These are phyloP conservation scores for Cyathus striatus DNA, from an alignment of 768 basidiomycete species.

Conservation along the genomic window DNA sequence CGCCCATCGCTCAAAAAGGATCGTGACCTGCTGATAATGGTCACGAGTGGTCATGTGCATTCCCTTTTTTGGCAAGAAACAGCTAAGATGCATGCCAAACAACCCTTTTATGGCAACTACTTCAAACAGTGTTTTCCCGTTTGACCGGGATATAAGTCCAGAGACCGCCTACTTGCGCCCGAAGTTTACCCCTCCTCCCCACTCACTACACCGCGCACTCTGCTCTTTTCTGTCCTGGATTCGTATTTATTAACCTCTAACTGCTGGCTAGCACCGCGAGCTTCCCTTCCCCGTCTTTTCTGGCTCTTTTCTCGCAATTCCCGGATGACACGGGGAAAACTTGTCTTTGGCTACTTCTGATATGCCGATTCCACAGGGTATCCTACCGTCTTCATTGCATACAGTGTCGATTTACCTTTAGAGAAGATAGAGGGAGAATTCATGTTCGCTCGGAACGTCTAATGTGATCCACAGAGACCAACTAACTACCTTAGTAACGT, in stretches of 20 bases:
- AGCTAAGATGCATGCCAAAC: slow-evolving; percentile 6
- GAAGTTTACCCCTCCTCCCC: slow-evolving; percentile 7
- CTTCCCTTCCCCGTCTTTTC: neutral
- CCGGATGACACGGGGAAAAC: too few species aligned
- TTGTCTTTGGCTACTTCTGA: too few species aligned
- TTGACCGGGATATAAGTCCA: slow-evolving; percentile 30
- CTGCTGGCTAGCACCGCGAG: neutral
- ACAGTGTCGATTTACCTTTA: too few species aligned
- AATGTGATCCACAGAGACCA: too few species aligned
- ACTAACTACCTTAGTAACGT: too few species aligned
- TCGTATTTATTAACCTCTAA: neutral
- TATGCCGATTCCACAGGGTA: too few species aligned
- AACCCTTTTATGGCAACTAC: neutral
- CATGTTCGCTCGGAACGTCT: too few species aligned
- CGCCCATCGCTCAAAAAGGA: neutral
- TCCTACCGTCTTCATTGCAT: too few species aligned
- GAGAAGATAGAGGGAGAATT: too few species aligned
- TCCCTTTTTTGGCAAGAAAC: neutral
- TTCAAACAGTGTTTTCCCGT: slow-evolving; percentile 24
- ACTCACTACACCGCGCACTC: slow-evolving; percentile 2
- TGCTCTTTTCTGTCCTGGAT: neutral
- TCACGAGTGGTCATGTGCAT: slow-evolving; percentile 6
- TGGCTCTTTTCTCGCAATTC: neutral
- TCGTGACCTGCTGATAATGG: slow-evolving; percentile 2
- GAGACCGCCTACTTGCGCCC: slow-evolving; percentile 25